These are phyloP conservation scores for Phytomonas serpens DNA, from an alignment of 208 protist species.

Conservation along the genomic window DNA sequence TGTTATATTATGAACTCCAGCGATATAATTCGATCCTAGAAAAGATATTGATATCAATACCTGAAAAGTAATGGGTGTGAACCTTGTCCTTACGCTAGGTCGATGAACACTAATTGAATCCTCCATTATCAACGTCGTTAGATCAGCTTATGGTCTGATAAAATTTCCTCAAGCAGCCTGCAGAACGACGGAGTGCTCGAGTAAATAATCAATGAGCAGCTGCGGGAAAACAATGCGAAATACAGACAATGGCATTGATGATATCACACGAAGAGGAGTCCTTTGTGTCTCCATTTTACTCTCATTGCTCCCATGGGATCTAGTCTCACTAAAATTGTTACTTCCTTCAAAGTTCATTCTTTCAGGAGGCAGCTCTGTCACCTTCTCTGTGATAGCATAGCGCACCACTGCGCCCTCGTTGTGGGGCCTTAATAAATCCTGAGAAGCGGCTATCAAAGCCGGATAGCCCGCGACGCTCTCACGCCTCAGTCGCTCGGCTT, in stretches of 20 bases:
- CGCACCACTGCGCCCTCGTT: slow-evolving; percentile 62
- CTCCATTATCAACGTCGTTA: background rate
- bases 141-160: background rate
- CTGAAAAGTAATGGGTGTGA: background rate
- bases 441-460: slow-evolving; percentile 12
- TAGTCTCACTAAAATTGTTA: background rate
- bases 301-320: background rate
- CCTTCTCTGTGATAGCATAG: slow-evolving; percentile 21
- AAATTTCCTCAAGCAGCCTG: slow-evolving; percentile 8
- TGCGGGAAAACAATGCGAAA: slow-evolving; percentile 69
- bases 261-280: slow-evolving; percentile 8
- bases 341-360: background rate
- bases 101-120: background rate
- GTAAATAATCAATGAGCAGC: slow-evolving; percentile 69
- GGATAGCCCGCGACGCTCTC: slow-evolving; percentile 19
- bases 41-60: background rate
- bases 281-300: background rate
- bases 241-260: slow-evolving; percentile 65
- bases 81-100: background rate
- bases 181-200: slow-evolving; percentile 48
- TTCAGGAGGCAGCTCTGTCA: background rate
- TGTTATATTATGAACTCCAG: background rate
- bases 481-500: slow-evolving; percentile 38
- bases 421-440: slow-evolving; percentile 27
- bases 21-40: background rate